phyloP scores from a whole-genome alignment of 129 eudicot genomes.

The Tanacetum coccineum region DNA sequence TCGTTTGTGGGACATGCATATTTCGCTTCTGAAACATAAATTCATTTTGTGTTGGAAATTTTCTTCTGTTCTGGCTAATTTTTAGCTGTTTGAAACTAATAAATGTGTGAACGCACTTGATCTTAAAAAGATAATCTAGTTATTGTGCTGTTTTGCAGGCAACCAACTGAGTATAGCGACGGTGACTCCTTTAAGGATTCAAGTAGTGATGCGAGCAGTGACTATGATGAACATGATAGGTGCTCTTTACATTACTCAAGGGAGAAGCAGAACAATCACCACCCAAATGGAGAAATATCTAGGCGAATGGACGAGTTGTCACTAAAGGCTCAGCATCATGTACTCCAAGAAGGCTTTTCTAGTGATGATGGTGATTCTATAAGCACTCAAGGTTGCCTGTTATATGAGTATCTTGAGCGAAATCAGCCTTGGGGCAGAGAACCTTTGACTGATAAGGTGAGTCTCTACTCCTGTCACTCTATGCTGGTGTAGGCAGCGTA shows the following conservation, averaged over 20 bases:
- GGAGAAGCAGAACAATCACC: constrained; percentile 26
- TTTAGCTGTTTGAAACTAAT: too few species aligned
- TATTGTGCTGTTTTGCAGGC: constrained; percentile 40
- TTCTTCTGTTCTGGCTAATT: too few species aligned
- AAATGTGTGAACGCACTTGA: too few species aligned
- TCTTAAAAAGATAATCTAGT: background rate
- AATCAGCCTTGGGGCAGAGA: constrained; percentile 68
- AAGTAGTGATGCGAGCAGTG: constrained; percentile 90
- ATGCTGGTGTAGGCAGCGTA: background rate
- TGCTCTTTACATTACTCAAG: constrained; percentile 31
- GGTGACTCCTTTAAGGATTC: constrained; percentile 73
- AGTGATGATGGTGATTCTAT: constrained; percentile 77
- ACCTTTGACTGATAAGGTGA: constrained; percentile 75
- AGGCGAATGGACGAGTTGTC: constrained; percentile 46
- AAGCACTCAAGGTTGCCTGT: constrained; percentile 47
- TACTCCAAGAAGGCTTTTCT: constrained; percentile 63
- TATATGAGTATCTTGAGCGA: constrained; percentile 62
- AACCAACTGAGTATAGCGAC: constrained; percentile 83
- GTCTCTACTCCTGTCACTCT: background rate
- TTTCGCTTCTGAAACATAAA: too few species aligned
- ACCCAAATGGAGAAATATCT: constrained; percentile 31
- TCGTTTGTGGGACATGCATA: too few species aligned
- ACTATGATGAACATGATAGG: constrained; percentile 51
- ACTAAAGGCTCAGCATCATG: constrained; percentile 41
- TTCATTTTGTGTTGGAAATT: too few species aligned